phyloP scores from a whole-genome alignment of 2,329 filamentous ascomycete genomes.

The Coniella lustricola region DNA sequence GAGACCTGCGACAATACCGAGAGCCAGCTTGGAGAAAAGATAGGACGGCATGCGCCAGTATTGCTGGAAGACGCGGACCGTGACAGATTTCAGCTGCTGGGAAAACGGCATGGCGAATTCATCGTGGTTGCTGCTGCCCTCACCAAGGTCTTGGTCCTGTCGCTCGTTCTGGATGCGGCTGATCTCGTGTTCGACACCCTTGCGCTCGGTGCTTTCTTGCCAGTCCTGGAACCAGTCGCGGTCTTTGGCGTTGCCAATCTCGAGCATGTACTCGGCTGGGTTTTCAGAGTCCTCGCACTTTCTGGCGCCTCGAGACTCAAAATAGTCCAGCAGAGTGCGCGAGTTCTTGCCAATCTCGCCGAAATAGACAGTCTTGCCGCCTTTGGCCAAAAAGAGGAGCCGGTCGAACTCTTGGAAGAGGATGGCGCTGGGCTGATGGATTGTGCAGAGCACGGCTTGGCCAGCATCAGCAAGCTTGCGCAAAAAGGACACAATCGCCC shows the following conservation, averaged over 20 bases:
- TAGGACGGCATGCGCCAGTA: constrained; percentile 78
- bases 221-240: constrained; percentile 64
- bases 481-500: constrained; percentile 56
- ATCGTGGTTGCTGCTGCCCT: constrained; percentile 30
- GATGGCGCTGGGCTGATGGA: constrained; percentile 48
- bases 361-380: constrained; percentile 63
- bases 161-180: constrained; percentile 52
- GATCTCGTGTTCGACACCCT: constrained; percentile 52
- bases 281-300: constrained; percentile 57
- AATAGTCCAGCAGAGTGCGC: constrained; percentile 51
- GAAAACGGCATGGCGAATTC: constrained; percentile 75
- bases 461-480: constrained; percentile 52
- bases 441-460: constrained; percentile 48
- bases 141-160: constrained; percentile 15
- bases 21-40: constrained; percentile 63
- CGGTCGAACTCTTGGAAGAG: constrained; percentile 52
- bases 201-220: constrained; percentile 45
- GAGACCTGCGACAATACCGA: constrained; percentile 53
- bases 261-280: constrained; percentile 70
- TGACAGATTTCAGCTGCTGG: constrained; percentile 58
- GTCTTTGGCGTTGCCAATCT: constrained; percentile 36
- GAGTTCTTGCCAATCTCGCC: constrained; percentile 58
- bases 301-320: constrained; percentile 56
- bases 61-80: constrained; percentile 66
- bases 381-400: constrained; percentile 55